Conservation (phyloP, 306 rosid species). For the Dalbergia oliveri region DNA sequence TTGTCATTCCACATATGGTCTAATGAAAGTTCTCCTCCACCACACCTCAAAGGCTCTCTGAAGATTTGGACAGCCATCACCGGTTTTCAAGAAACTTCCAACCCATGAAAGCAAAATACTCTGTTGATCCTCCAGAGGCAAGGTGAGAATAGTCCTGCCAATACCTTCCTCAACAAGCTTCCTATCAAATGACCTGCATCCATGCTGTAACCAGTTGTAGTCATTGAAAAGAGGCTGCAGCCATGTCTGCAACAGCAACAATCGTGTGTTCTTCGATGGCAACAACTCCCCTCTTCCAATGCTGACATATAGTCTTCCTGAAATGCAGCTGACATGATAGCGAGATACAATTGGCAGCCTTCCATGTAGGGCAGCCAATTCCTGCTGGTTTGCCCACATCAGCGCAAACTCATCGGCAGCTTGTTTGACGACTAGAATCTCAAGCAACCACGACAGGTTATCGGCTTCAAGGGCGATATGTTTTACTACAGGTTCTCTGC, state of each 20-base stretch:
- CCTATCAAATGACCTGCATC: slow-evolving; percentile 83
- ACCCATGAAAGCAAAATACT: slow-evolving; percentile 90
- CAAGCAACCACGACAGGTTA: slow-evolving; percentile 88
- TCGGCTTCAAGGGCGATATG: slow-evolving; percentile 82
- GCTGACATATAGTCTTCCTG: slow-evolving; percentile 79
- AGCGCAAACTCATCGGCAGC: slow-evolving; percentile 83
- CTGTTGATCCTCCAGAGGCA: slow-evolving; percentile 91
- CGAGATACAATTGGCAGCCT: slow-evolving; percentile 71
- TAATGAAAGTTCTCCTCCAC: slow-evolving; percentile 93
- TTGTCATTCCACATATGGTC: slow-evolving; percentile 70
- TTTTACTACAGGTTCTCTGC: slow-evolving; percentile 67
- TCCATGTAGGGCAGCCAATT: slow-evolving; percentile 72
- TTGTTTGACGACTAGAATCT: slow-evolving; percentile 83
- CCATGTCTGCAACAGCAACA: slow-evolving; percentile 78
- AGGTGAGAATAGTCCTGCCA: slow-evolving; percentile 92
- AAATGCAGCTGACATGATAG: slow-evolving; percentile 79
- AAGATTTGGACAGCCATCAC: slow-evolving; percentile 94
- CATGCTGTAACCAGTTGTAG: slow-evolving; percentile 88
- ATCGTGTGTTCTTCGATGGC: slow-evolving; percentile 79
- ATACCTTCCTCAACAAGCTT: slow-evolving; percentile 95
- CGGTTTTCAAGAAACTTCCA: slow-evolving; percentile 80
- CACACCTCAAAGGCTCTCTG: slow-evolving; percentile 94
- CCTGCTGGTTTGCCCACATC: slow-evolving; percentile 86
- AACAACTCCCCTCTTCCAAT: slow-evolving; percentile 89
- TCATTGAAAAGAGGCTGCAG: slow-evolving; percentile 88